A percentile compares a stretch with the other conserved stretches of the same genome.
phyloP scores from a whole-genome alignment of 371 early-diverging fungal species.

The Actinomucor elegans region DNA sequence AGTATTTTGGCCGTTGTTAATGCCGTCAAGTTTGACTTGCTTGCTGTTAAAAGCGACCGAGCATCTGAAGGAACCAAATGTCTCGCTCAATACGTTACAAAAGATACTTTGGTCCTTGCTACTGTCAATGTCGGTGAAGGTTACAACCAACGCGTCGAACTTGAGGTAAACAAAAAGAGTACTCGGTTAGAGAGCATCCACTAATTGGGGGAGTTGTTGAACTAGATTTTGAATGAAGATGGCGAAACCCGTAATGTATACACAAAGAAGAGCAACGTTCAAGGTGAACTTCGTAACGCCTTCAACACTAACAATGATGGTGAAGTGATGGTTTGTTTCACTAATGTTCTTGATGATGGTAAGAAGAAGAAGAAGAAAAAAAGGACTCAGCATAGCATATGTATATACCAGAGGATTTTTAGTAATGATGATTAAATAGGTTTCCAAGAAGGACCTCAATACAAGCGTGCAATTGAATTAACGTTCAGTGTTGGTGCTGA shows the following conservation, averaged over 20 bases:
- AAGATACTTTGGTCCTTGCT: slow-evolving; percentile 72
- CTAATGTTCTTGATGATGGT: slow-evolving; percentile 75
- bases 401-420: too few species aligned
- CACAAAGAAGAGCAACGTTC: slow-evolving; percentile 54
- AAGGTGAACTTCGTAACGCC: slow-evolving; percentile 54
- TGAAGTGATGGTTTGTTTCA: slow-evolving; percentile 85
- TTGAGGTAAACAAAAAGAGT: slow-evolving; percentile 51
- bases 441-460: slow-evolving; percentile 54
- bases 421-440: too few species aligned
- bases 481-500: slow-evolving; percentile 87
- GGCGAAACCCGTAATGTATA: slow-evolving; percentile 63
- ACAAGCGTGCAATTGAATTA: slow-evolving; percentile 66
- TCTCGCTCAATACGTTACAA: slow-evolving; percentile 72
- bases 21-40: slow-evolving; percentile 79
- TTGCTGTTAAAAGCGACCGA: slow-evolving; percentile 45
- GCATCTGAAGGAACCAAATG: slow-evolving; percentile 54
- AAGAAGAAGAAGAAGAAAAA: too few species aligned
- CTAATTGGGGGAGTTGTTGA: too few species aligned
- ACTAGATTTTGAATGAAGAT: slow-evolving; percentile 33
- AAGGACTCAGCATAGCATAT: too few species aligned
- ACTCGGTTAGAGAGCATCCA: too few species aligned
- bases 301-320: slow-evolving; percentile 84
- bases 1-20: slow-evolving; percentile 18
- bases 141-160: slow-evolving; percentile 68
- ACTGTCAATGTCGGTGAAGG: slow-evolving; percentile 67